Evolutionary conservation across 2,329 filamentous ascomycete species (phyloP).

Genomic region (Diplocarpon mali): DNA sequence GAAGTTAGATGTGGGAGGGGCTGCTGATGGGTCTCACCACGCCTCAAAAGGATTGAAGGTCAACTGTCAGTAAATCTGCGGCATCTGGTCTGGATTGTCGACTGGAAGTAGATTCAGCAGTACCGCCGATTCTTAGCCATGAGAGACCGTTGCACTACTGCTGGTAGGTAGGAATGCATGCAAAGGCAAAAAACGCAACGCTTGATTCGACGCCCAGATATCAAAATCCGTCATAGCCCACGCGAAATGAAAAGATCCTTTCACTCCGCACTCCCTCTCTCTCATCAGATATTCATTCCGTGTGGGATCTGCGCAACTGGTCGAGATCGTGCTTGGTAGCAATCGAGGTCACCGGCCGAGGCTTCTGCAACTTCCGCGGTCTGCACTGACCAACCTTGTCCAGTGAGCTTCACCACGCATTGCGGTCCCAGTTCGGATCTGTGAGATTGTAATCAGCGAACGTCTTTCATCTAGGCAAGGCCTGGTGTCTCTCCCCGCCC

Average conservation of each 20-base stretch:
- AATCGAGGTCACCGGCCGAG: conserved; percentile 22
- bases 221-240: conserved; percentile 5
- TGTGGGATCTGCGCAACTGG: conserved; percentile 18
- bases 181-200: conserved; percentile 11
- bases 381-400: conserved; percentile 20
- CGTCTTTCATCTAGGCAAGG: background rate
- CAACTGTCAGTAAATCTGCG: background rate
- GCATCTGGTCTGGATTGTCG: too few species aligned
- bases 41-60: conserved; percentile 3
- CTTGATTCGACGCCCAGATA: conserved; percentile 11
- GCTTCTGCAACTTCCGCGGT: conserved; percentile 36
- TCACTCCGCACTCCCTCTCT: conserved; percentile 1
- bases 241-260: conserved; percentile 10
- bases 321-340: conserved; percentile 18
- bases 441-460: background rate
- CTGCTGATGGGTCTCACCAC: conserved; percentile 3
- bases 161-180: conserved; percentile 2
- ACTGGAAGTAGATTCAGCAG: too few species aligned
- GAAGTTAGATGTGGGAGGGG: background rate
- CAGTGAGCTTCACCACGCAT: conserved; percentile 57
- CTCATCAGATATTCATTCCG: conserved; percentile 15
- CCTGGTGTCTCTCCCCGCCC: background rate
- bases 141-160: conserved; percentile 9
- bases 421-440: conserved; percentile 86
- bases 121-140: background rate